Base-by-base conservation (phyloP, 73 alveolate species). In the Symbiodinium natans region DNA sequence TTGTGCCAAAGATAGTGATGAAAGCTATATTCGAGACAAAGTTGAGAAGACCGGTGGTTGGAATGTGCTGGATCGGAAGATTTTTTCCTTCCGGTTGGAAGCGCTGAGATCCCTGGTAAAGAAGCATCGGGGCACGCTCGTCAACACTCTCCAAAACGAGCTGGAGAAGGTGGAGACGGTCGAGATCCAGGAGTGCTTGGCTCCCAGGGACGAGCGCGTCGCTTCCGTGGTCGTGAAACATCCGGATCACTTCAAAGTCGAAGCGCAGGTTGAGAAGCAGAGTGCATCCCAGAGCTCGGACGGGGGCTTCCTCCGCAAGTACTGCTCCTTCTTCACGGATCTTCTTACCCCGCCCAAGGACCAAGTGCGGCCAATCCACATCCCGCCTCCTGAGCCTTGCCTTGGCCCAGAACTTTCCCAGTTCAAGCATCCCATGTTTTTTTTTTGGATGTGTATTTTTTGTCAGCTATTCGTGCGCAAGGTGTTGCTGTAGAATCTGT, bases 91-190 rank as follows among this genome's bases (percentile, higher is more conserved):
- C 92, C 71, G 98, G 23, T 33, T 31, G 68, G 71, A 75, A 23
- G 98, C 98, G 9, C 39, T 92, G 92, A 39, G 59, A 8, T 68
- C 82, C 41, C 98, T 92, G 36, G 77, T 63, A 8, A 82, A 90
- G 56, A 39, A 82, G 39, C 97, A 90, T 41, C 77, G 87, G 41
- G 52, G 54, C 97, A 68, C 48, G 54, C 97, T 90, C 29, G 77
- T 43, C 29, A 23, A 87, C 2, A 73, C 80, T 43, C 33, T 90
- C 23, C 73, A 15, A 10, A 23, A 54, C 8, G 97, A 90, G 39
- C 87, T 90, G 39, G 56, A 42, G 68, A 68, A 41, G 29, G 34
- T 90, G 34, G 39, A 33, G 27, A 33, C 38, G 5, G 68, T 86
- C 48, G 77, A 71, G 40, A 13, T 39, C 34, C 92, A 90, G 54